Conservation (phyloP, 1,139 yeast species). For the Kurtzmaniella natalensis region DNA sequence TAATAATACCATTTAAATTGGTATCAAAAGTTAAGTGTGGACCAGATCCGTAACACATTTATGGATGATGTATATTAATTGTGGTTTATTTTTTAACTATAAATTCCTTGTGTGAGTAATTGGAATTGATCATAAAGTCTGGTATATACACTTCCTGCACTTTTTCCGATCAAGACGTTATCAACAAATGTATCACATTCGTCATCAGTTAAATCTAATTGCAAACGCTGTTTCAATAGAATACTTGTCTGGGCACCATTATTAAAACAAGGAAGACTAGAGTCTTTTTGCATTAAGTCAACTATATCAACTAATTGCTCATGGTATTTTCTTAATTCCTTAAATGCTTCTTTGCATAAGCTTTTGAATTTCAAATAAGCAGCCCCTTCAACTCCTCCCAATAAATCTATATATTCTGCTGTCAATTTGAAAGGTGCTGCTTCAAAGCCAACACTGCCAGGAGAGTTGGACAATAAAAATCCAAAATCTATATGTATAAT, state of each 20-base stretch:
- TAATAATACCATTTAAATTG: too few species aligned
- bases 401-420: slow-evolving; percentile 75
- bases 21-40: too few species aligned
- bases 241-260: slow-evolving; percentile 82
- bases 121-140: slow-evolving; percentile 93
- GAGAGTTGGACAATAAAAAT: slow-evolving; percentile 84
- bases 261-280: slow-evolving; percentile 84
- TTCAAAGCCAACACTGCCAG: slow-evolving; percentile 94
- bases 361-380: slow-evolving; percentile 55
- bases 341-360: slow-evolving; percentile 68
- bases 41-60: too few species aligned
- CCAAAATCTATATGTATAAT: slow-evolving; percentile 96
- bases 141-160: slow-evolving; percentile 86
- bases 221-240: slow-evolving; percentile 75
- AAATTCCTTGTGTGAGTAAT: slow-evolving; percentile 89
- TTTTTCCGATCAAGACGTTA: slow-evolving; percentile 64
- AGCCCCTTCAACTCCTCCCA: slow-evolving; percentile 72
- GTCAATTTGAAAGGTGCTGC: slow-evolving; percentile 96
- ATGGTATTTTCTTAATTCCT: slow-evolving; percentile 62
- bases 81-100: slow-evolving; percentile 38
- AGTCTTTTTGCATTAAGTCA: slow-evolving; percentile 89
- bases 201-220: slow-evolving; percentile 64
- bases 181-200: slow-evolving; percentile 81
- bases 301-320: slow-evolving; percentile 77
- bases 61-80: too few species aligned